These are phyloP conservation scores for Fimicolochytrium jonesii DNA, from an alignment of 192 early-diverging fungal species.

Conservation along the genomic window DNA sequence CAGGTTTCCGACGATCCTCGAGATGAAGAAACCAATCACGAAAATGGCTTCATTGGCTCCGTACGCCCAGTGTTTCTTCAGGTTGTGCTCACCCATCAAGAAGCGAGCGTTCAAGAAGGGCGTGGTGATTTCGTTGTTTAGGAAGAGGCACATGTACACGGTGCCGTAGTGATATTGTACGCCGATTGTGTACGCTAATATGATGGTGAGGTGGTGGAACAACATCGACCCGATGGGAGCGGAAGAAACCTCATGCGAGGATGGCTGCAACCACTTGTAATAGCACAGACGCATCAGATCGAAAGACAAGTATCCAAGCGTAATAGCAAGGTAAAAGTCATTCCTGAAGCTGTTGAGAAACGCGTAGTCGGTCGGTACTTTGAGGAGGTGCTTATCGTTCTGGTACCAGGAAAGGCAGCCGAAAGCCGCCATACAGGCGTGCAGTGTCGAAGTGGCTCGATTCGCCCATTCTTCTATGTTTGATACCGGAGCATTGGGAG, in stretches of 20 bases:
- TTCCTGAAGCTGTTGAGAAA: conserved; percentile 5
- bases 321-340: conserved; percentile 20
- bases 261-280: background rate
- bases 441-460: conserved; percentile 4
- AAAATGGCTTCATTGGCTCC: conserved; percentile 6
- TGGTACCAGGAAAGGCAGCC: conserved; percentile 13
- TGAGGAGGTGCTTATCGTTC: background rate
- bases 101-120: conserved; percentile 17
- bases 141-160: conserved; percentile 19
- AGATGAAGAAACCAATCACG: conserved; percentile 10
- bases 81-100: conserved; percentile 12
- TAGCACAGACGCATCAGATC: conserved; percentile 17
- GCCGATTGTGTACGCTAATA: conserved; percentile 9
- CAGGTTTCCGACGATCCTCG: conserved; percentile 4
- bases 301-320: conserved; percentile 13
- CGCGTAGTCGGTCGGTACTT: background rate
- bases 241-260: background rate
- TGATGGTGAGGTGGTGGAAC: conserved; percentile 15
- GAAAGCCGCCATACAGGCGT: conserved; percentile 5
- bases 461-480: conserved; percentile 21
- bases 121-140: conserved; percentile 23
- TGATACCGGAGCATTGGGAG: background rate
- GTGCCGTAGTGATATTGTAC: conserved; percentile 19
- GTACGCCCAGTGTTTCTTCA: conserved; percentile 4
- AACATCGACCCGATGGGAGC: conserved; percentile 15